Evolutionary conservation across 192 early-diverging fungal genomes (phyloP).

Genomic region (Umbelopsis sp.): DNA sequence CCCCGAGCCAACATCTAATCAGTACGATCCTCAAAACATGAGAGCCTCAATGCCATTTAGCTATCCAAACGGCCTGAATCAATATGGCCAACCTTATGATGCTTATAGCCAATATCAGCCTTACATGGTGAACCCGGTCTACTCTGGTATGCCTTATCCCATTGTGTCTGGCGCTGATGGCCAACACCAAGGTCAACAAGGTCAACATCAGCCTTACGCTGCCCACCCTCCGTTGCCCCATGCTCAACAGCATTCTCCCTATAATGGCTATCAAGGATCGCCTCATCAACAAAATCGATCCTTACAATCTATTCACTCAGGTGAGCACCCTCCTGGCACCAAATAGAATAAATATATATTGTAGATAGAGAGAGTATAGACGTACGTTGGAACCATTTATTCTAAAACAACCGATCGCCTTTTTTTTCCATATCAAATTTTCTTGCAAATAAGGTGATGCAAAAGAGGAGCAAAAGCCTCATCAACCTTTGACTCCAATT

Average conservation of each 20-base stretch:
- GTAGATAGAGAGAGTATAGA: too few species aligned
- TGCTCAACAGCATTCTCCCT: conserved; percentile 18
- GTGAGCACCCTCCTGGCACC: not conserved
- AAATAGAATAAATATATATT: too few species aligned
- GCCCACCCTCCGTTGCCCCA: conserved; percentile 5
- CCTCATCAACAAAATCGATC: conserved; percentile 8
- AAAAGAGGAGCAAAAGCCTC: conserved; percentile 19
- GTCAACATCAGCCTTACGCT: not conserved
- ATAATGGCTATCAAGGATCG: conserved; percentile 13
- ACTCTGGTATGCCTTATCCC: conserved; percentile 1
- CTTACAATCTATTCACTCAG: not conserved
- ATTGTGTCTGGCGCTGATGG: conserved; percentile 10
- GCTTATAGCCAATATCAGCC: conserved; percentile 14
- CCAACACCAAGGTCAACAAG: not conserved
- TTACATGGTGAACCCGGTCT: conserved; percentile 16
- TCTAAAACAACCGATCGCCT: too few species aligned
- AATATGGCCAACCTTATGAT: conserved; percentile 32
- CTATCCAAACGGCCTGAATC: conserved; percentile 28
- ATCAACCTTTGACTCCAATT: conserved; percentile 38
- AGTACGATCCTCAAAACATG: conserved; percentile 2
- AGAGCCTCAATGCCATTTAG: conserved; percentile 20
- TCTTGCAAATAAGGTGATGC: not conserved
- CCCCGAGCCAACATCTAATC: not conserved
- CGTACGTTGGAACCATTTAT: too few species aligned
- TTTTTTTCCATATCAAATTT: too few species aligned